These are phyloP conservation scores for Phytopythium boreale DNA, from an alignment of 352 stramenopile species.

Conservation along the genomic window DNA sequence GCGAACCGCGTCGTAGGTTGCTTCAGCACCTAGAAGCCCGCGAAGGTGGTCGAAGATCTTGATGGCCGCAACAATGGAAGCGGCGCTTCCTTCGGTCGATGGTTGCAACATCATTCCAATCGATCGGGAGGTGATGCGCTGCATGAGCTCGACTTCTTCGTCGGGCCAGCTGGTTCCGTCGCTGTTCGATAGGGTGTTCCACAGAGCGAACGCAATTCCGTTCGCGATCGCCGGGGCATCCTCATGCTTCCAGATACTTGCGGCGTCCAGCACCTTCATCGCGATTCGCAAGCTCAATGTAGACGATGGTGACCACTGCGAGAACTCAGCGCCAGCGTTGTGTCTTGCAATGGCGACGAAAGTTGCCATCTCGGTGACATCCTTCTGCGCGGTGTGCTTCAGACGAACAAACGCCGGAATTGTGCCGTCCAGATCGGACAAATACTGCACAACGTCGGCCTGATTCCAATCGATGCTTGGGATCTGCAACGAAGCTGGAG, in stretches of 20 bases:
- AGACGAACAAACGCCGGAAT: slow-evolving; percentile 28
- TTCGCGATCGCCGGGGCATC: slow-evolving; percentile 25
- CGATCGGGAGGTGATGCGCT: slow-evolving; percentile 19
- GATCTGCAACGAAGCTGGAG: slow-evolving; percentile 19
- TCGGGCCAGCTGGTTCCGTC: slow-evolving; percentile 4
- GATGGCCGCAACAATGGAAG: background rate
- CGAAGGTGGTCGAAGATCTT: background rate
- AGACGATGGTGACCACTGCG: slow-evolving; percentile 7
- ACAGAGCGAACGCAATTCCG: slow-evolving; percentile 26
- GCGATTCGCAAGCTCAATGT: slow-evolving; percentile 21
- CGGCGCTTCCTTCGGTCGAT: background rate
- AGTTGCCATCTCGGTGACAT: slow-evolving; percentile 18
- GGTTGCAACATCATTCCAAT: slow-evolving; percentile 9
- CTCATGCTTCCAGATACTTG: slow-evolving; percentile 14
- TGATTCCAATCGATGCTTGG: slow-evolving; percentile 29
- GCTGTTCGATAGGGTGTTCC: slow-evolving; percentile 8
- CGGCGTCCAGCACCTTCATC: slow-evolving; percentile 23
- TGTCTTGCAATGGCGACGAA: slow-evolving; percentile 28
- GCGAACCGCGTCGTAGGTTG: background rate
- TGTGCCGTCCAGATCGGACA: slow-evolving; percentile 26
- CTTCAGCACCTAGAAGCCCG: background rate
- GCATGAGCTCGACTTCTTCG: slow-evolving; percentile 17
- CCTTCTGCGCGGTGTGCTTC: slow-evolving; percentile 21
- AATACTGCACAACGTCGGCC: slow-evolving; percentile 9
- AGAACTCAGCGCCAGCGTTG: slow-evolving; percentile 16